phyloP scores from a whole-genome alignment of 1,284 basidiomycete species.

The Pascua sp. region DNA sequence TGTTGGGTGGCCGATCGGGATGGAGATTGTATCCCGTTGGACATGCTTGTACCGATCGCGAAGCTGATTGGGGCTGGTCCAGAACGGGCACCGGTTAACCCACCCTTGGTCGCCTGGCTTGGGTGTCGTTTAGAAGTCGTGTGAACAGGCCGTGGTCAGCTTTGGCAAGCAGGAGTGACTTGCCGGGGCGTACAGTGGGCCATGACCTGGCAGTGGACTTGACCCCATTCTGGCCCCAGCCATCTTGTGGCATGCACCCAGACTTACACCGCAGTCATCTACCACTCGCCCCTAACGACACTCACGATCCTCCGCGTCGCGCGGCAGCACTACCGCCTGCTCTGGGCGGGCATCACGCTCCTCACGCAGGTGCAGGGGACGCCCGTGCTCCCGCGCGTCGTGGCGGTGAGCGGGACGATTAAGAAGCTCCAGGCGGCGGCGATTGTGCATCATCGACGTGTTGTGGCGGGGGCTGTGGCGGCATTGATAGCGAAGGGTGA shows the following conservation, averaged over 20 bases:
- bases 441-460: constrained; percentile 38
- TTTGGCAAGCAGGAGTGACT: too few relatives aligned
- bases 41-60: too few relatives aligned
- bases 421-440: constrained; percentile 42
- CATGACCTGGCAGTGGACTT: too few relatives aligned
- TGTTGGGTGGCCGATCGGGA: too few relatives aligned
- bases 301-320: constrained; percentile 43
- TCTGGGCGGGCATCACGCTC: constrained; percentile 33
- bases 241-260: background rate
- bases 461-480: constrained; percentile 25
- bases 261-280: constrained; percentile 30
- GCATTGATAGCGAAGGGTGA: constrained; percentile 16
- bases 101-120: too few relatives aligned
- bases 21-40: too few relatives aligned
- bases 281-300: constrained; percentile 42
- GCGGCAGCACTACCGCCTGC: constrained; percentile 37
- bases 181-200: too few relatives aligned
- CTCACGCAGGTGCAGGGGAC: constrained; percentile 18
- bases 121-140: too few relatives aligned
- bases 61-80: too few relatives aligned
- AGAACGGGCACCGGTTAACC: too few relatives aligned
- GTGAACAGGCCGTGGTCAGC: too few relatives aligned
- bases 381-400: constrained; percentile 36
- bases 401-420: constrained; percentile 45
- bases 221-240: too few relatives aligned